A percentile compares a stretch with the other conserved stretches of the same genome.
phyloP scores from a whole-genome alignment of 164 flowering plant genomes.

The Pachysandra terminalis region DNA sequence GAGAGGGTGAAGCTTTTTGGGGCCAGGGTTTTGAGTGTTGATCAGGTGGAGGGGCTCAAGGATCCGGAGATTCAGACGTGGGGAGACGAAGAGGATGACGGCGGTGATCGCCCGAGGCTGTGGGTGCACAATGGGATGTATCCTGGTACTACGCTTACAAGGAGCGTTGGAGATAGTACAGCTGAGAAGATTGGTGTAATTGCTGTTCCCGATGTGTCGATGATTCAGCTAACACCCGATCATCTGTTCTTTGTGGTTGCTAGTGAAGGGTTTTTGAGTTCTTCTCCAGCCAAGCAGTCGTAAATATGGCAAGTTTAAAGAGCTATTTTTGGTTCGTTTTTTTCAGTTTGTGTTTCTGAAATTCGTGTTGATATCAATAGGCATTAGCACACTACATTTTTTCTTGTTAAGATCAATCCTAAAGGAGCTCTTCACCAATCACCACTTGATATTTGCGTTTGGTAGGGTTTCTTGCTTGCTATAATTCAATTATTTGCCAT shows the following conservation, averaged over 20 bases:
- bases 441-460: neutral
- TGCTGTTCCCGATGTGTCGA: slow-evolving; percentile 77
- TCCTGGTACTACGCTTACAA: slow-evolving; percentile 94
- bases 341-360: neutral
- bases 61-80: slow-evolving; percentile 79
- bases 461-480: neutral
- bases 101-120: slow-evolving; percentile 90
- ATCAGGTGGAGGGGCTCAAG: slow-evolving; percentile 85
- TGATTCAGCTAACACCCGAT: slow-evolving; percentile 54
- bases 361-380: too few relatives aligned
- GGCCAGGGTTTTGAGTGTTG: slow-evolving; percentile 86
- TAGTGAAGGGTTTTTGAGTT: slow-evolving; percentile 98
- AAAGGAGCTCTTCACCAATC: too few relatives aligned
- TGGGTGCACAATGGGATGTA: slow-evolving; percentile 90
- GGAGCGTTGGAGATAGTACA: slow-evolving; percentile 82
- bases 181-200: slow-evolving; percentile 92
- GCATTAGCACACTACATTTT: too few relatives aligned
- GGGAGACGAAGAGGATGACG: slow-evolving; percentile 85
- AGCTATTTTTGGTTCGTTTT: neutral
- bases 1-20: slow-evolving; percentile 89
- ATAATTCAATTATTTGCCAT: neutral
- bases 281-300: slow-evolving; percentile 86
- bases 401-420: neutral
- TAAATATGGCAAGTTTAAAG: slow-evolving; percentile 58
- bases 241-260: slow-evolving; percentile 89